Conservation (phyloP, 306 rosid species). For the Alnus glutinosa region DNA sequence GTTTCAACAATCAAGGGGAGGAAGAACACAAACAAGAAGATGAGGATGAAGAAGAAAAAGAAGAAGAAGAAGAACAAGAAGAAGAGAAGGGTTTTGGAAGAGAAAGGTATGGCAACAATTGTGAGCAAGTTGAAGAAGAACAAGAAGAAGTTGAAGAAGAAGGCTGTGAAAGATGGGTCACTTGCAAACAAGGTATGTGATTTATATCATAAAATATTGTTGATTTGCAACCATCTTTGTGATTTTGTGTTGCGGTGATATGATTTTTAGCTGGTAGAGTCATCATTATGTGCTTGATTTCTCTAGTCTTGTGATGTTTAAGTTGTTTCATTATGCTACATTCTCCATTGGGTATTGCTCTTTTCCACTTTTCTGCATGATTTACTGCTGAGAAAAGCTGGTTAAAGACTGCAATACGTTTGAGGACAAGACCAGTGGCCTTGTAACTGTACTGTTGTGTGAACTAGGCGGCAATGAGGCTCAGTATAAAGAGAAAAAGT, state of each 20-base stretch:
- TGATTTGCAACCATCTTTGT: slow-evolving; percentile 13
- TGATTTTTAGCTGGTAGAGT: slow-evolving; percentile 38
- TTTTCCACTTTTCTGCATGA: slow-evolving; percentile 49
- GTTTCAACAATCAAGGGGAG: slow-evolving; percentile 30
- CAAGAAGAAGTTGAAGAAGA: slow-evolving; percentile 27
- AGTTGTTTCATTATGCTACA: slow-evolving; percentile 22
- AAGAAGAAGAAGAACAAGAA: slow-evolving; percentile 32
- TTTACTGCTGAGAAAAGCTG: slow-evolving; percentile 71
- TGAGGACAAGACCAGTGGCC: slow-evolving; percentile 40
- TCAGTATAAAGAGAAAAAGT: slow-evolving; percentile 34
- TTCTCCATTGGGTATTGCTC: slow-evolving; percentile 39
- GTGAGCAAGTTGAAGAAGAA: slow-evolving; percentile 32
- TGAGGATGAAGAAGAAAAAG: slow-evolving; percentile 40
- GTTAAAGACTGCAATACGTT: slow-evolving; percentile 39
- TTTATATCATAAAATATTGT: slow-evolving; percentile 49
- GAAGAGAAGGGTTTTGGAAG: slow-evolving; percentile 38
- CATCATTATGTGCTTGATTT: slow-evolving; percentile 10
- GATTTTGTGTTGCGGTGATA: slow-evolving; percentile 7
- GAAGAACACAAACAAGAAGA: slow-evolving; percentile 34
- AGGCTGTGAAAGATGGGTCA: slow-evolving; percentile 25
- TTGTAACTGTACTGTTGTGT: slow-evolving; percentile 31
- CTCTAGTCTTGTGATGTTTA: slow-evolving; percentile 37
- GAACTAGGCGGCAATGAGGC: slow-evolving; percentile 32
- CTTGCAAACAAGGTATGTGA: slow-evolving; percentile 61
- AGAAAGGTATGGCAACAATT: slow-evolving; percentile 11